Conservation (phyloP, 768 basidiomycete genomes). For the Lyophyllum shimeji region DNA sequence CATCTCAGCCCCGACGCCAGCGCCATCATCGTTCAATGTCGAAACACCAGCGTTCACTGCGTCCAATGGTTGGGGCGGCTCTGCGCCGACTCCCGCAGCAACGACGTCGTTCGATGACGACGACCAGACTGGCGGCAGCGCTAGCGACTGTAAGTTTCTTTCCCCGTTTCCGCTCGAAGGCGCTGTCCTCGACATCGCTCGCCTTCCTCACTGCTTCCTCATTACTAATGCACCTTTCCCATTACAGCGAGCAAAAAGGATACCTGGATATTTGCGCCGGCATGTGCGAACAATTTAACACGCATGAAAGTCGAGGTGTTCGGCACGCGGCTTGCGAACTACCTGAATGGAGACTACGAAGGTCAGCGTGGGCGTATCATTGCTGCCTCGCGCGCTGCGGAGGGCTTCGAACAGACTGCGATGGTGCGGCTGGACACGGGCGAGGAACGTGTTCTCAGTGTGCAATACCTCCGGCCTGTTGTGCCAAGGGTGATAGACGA, state of each 20-base stretch:
- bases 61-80: neutral
- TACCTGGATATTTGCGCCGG: slow-evolving; percentile 22
- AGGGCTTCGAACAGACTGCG: slow-evolving; percentile 23
- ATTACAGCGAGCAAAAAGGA: slow-evolving; percentile 4
- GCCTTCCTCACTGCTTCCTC: neutral
- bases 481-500: slow-evolving; percentile 39
- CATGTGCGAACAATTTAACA: slow-evolving; percentile 14
- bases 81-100: slow-evolving; percentile 6
- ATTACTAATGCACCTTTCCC: neutral
- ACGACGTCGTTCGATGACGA: neutral
- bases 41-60: slow-evolving; percentile 8
- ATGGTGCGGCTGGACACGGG: slow-evolving; percentile 29
- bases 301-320: slow-evolving; percentile 16
- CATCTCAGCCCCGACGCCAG: slow-evolving; percentile 17
- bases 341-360: slow-evolving; percentile 30
- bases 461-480: slow-evolving; percentile 41
- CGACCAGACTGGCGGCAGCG: slow-evolving; percentile 1
- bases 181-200: neutral
- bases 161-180: neutral
- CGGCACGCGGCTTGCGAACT: slow-evolving; percentile 17
- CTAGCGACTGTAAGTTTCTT: neutral
- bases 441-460: slow-evolving; percentile 34
- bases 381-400: slow-evolving; percentile 23
- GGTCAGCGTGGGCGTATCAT: slow-evolving; percentile 24
- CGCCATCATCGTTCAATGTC: neutral